These are phyloP conservation scores for Diutina rugosa DNA, from an alignment of 1,139 yeast species.

Conservation along the genomic window DNA sequence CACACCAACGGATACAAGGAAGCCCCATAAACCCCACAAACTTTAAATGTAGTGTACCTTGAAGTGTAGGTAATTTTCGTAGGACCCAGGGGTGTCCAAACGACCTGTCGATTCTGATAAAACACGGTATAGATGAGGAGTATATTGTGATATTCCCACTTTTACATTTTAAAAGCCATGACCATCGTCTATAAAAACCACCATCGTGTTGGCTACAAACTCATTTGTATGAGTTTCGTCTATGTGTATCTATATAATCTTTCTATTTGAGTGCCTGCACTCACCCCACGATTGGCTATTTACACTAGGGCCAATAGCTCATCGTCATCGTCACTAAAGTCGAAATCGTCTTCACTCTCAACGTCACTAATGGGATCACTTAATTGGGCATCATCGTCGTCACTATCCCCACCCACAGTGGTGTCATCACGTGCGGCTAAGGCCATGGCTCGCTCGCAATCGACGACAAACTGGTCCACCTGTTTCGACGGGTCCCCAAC, in stretches of 20 bases:
- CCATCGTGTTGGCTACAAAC: too few species aligned
- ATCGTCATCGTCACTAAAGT: background rate
- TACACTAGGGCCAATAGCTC: background rate
- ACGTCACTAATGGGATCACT: conserved; percentile 1
- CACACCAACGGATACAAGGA: too few species aligned
- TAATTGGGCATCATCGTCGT: background rate
- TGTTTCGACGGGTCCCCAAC: background rate
- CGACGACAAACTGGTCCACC: background rate
- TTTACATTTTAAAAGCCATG: too few species aligned
- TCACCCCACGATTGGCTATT: background rate
- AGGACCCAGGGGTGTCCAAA: too few species aligned
- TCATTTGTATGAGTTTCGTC: too few species aligned
- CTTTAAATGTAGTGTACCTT: too few species aligned
- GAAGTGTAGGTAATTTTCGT: too few species aligned
- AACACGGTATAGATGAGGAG: too few species aligned
- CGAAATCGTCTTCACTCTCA: background rate
- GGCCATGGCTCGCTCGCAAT: background rate
- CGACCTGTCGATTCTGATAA: too few species aligned
- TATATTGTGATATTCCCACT: too few species aligned
- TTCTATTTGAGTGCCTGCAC: background rate
- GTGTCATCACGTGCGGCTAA: background rate
- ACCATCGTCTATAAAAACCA: too few species aligned
- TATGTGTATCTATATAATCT: background rate
- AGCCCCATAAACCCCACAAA: too few species aligned
- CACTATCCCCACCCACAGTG: background rate